These are phyloP conservation scores for Aspergillaceae sp. DNA, from an alignment of 2,329 filamentous ascomycete genomes.

Conservation along the genomic window DNA sequence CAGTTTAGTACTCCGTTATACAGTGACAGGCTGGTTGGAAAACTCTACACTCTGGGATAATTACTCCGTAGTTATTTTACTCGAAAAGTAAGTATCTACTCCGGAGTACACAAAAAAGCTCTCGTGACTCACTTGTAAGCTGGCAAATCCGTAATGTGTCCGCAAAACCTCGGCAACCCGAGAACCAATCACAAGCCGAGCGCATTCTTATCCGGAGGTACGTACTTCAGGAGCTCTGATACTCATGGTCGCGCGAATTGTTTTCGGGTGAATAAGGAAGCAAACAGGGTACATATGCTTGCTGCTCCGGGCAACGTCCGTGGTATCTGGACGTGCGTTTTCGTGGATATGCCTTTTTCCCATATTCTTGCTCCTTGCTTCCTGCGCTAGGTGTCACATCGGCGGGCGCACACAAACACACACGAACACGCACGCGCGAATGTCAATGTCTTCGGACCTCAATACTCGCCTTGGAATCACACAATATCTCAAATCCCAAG, in stretches of 20 bases:
- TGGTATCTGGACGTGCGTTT: too few relatives aligned
- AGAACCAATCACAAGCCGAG: conserved; percentile 5
- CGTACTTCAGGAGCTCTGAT: conserved; percentile 14
- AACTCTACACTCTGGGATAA: not conserved
- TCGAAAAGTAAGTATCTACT: not conserved
- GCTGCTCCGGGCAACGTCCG: too few relatives aligned
- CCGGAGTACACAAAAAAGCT: not conserved
- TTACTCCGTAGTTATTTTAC: too few relatives aligned
- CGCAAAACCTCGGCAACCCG: not conserved
- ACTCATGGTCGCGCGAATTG: too few relatives aligned
- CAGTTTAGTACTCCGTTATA: too few relatives aligned
- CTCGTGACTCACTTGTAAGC: not conserved
- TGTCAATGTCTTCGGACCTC: conserved; percentile 3
- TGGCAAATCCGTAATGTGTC: not conserved
- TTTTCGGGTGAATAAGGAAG: conserved; percentile 21
- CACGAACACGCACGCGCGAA: too few relatives aligned
- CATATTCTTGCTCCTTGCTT: too few relatives aligned
- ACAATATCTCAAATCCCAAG: conserved; percentile 3
- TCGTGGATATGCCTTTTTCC: too few relatives aligned
- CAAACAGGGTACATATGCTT: too few relatives aligned
- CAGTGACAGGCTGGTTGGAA: too few relatives aligned
- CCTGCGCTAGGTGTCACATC: too few relatives aligned
- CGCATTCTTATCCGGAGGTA: not conserved
- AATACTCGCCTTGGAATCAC: conserved; percentile 2
- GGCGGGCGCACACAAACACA: too few relatives aligned